phyloP scores from a whole-genome alignment of 257 asterid species.

The Coffea eugenioides region DNA sequence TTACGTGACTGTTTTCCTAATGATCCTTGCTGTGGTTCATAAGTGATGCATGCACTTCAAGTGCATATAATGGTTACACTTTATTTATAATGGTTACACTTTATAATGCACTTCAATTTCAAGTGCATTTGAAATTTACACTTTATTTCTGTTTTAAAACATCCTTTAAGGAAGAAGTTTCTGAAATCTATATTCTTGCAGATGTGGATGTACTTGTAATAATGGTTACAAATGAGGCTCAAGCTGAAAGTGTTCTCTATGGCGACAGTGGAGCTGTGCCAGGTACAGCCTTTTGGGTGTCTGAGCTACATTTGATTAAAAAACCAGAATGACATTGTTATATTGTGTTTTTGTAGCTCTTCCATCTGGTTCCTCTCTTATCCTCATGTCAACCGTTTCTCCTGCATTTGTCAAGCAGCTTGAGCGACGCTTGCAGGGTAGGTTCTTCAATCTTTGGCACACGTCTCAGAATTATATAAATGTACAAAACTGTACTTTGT shows the following conservation, averaged over 20 bases:
- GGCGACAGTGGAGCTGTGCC: constrained; percentile 82
- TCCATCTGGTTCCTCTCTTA: constrained; percentile 76
- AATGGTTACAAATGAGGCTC: constrained; percentile 95
- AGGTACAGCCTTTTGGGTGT: constrained; percentile 42
- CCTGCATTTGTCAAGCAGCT: constrained; percentile 87
- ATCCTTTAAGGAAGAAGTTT: constrained; percentile 2
- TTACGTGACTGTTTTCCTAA: not conserved
- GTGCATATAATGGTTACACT: not conserved
- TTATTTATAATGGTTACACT: too few species aligned
- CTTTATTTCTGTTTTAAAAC: not conserved
- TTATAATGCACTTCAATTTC: too few species aligned
- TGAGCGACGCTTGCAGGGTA: constrained; percentile 78
- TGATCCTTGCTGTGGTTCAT: not conserved
- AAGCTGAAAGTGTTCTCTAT: constrained; percentile 87
- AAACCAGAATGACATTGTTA: constrained; percentile 29
- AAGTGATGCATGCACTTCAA: not conserved
- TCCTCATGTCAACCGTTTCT: constrained; percentile 93
- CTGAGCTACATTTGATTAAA: constrained; percentile 13
- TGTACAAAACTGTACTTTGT: not conserved
- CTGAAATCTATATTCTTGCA: constrained; percentile 39
- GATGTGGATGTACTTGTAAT: constrained; percentile 76
- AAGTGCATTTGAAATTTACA: not conserved
- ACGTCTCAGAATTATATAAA: not conserved
- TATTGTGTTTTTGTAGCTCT: constrained; percentile 58
- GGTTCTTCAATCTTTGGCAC: constrained; percentile 28